A percentile compares a stretch with the other conserved stretches of the same genome.
Conservation (phyloP, 2,329 filamentous ascomycete genomes). For the Fusarium oligoseptatum region DNA sequence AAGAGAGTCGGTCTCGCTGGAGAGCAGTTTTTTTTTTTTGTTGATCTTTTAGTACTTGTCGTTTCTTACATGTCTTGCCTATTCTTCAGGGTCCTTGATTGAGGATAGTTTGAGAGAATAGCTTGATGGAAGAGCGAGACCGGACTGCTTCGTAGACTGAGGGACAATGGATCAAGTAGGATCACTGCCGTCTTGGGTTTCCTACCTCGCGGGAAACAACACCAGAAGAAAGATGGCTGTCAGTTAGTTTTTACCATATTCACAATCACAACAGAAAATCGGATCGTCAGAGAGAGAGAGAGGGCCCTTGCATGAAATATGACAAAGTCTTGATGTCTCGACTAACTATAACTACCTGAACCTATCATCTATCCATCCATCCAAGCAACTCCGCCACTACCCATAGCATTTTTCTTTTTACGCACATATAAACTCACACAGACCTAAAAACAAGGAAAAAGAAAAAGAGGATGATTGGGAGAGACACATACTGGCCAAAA, state of each 20-base stretch:
- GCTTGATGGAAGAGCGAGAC: slow-evolving; percentile 4
- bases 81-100: slow-evolving; percentile 12
- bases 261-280: slow-evolving; percentile 26
- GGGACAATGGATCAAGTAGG: slow-evolving; percentile 73
- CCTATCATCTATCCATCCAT: slow-evolving; percentile 6
- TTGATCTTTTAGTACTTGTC: slow-evolving; percentile 6
- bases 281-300: slow-evolving; percentile 23
- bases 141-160: slow-evolving; percentile 60
- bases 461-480: slow-evolving; percentile 9
- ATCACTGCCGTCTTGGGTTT: slow-evolving; percentile 67
- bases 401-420: slow-evolving; percentile 14
- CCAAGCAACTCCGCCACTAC: slow-evolving; percentile 19
- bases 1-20: slow-evolving; percentile 35
- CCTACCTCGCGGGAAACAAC: slow-evolving; percentile 55
- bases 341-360: slow-evolving; percentile 11
- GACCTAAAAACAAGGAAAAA: slow-evolving; percentile 28
- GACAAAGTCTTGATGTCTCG: background rate
- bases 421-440: slow-evolving; percentile 38
- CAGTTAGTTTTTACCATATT: slow-evolving; percentile 42
- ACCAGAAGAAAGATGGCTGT: slow-evolving; percentile 32
- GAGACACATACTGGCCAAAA: slow-evolving; percentile 43
- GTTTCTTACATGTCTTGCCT: slow-evolving; percentile 5
- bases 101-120: background rate
- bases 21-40: slow-evolving; percentile 10
- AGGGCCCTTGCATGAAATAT: slow-evolving; percentile 6